These are phyloP conservation scores for Chaetomium olivaceum DNA, from an alignment of 2,329 filamentous ascomycete species.

Conservation along the genomic window DNA sequence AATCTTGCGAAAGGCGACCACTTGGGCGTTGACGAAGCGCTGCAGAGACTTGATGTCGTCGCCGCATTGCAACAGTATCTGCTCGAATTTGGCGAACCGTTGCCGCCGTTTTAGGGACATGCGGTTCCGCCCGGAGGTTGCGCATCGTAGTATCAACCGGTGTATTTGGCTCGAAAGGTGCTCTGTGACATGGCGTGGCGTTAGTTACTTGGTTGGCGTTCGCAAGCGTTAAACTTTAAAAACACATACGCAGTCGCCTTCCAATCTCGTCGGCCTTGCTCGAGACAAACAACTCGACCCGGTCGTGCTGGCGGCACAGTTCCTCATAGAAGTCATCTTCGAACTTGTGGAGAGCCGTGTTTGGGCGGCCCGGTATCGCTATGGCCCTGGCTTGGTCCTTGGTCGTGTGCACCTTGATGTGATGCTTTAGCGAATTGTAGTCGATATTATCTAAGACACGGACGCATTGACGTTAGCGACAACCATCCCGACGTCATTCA, in stretches of 20 bases:
- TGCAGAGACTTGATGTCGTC: constrained; percentile 70
- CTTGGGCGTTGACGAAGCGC: constrained; percentile 72
- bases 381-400: constrained; percentile 68
- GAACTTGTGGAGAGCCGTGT: constrained; percentile 60
- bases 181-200: constrained; percentile 39
- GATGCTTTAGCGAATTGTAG: constrained; percentile 82
- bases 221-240: neutral
- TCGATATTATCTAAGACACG: constrained; percentile 71
- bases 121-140: constrained; percentile 38
- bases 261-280: constrained; percentile 80
- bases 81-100: constrained; percentile 55
- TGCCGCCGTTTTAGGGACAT: constrained; percentile 51
- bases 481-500: neutral
- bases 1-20: constrained; percentile 77
- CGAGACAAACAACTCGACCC: constrained; percentile 74
- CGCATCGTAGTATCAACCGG: constrained; percentile 49
- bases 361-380: constrained; percentile 70
- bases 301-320: constrained; percentile 72
- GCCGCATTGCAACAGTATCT: constrained; percentile 58
- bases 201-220: constrained; percentile 29
- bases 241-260: constrained; percentile 62
- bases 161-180: constrained; percentile 52
- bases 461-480: constrained; percentile 19
- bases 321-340: constrained; percentile 71
- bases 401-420: constrained; percentile 79